A percentile compares a stretch with the other conserved stretches of the same genome.
phyloP scores from a whole-genome alignment of 768 basidiomycete genomes.

The Leccinum olivaceopallidum region DNA sequence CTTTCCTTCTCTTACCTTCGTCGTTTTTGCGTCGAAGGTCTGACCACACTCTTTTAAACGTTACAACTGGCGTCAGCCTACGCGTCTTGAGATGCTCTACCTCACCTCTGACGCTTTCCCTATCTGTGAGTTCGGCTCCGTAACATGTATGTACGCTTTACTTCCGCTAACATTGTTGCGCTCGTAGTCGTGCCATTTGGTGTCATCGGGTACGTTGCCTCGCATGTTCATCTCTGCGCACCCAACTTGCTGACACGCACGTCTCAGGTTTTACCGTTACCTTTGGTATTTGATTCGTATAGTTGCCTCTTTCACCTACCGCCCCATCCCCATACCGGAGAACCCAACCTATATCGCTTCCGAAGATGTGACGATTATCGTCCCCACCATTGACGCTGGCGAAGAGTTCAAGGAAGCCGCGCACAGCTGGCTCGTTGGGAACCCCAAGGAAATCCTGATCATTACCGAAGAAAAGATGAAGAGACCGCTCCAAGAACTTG shows the following conservation, averaged over 20 bases:
- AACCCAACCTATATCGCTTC: constrained; percentile 87
- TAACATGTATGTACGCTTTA: background rate
- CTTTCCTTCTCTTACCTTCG: constrained; percentile 4
- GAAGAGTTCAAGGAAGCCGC: constrained; percentile 96
- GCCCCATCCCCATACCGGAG: constrained; percentile 86
- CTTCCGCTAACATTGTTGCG: constrained; percentile 10
- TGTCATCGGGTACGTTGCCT: constrained; percentile 67
- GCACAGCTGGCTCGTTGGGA: constrained; percentile 87
- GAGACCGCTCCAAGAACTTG: constrained; percentile 85
- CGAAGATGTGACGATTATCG: constrained; percentile 96
- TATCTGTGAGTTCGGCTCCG: constrained; percentile 63
- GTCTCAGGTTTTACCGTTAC: constrained; percentile 83
- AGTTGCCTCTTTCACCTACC: constrained; percentile 74
- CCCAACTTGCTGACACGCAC: constrained; percentile 3
- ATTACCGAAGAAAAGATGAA: constrained; percentile 89
- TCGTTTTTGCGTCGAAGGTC: constrained; percentile 12
- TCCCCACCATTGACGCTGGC: constrained; percentile 94
- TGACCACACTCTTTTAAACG: constrained; percentile 14
- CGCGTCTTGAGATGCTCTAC: constrained; percentile 62
- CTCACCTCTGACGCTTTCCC: constrained; percentile 90
- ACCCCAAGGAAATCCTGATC: constrained; percentile 82
- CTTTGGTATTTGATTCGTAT: constrained; percentile 91
- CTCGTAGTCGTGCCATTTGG: constrained; percentile 82
- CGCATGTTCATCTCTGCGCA: background rate
- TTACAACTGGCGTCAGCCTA: constrained; percentile 1